Evolutionary conservation across 148 eudicot species (phyloP).

Genomic region (Gaultheria prostrata): DNA sequence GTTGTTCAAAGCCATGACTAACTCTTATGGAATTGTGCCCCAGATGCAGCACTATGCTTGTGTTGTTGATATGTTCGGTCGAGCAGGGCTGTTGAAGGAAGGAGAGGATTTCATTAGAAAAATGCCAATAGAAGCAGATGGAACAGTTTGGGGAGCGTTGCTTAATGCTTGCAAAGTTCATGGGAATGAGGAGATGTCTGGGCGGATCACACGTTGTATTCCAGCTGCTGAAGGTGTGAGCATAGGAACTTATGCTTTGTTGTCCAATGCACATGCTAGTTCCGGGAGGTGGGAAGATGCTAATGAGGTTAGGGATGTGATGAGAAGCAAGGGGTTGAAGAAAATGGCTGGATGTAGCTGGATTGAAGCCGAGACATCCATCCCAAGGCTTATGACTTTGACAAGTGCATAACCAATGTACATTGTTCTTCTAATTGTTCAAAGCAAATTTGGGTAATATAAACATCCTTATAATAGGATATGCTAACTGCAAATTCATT

Average conservation of each 20-base stretch:
- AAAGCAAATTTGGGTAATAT: too few relatives aligned
- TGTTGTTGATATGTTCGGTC: slow-evolving; percentile 25
- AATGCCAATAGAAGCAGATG: slow-evolving; percentile 26
- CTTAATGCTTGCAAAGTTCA: slow-evolving; percentile 26
- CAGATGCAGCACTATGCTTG: slow-evolving; percentile 25
- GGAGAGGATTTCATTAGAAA: slow-evolving; percentile 23
- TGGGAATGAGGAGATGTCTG: slow-evolving; percentile 26
- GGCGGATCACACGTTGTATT: slow-evolving; percentile 9
- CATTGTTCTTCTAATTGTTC: background rate
- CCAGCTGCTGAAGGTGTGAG: slow-evolving; percentile 18
- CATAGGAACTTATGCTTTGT: slow-evolving; percentile 22
- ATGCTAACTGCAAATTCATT: background rate
- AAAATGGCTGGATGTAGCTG: slow-evolving; percentile 26
- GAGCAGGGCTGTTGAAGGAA: slow-evolving; percentile 28
- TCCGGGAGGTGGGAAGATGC: slow-evolving; percentile 27
- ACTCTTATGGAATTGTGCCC: slow-evolving; percentile 18
- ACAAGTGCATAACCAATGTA: background rate
- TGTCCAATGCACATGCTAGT: slow-evolving; percentile 22
- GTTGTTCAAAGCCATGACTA: slow-evolving; percentile 27
- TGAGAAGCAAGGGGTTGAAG: slow-evolving; percentile 21
- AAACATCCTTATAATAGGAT: background rate
- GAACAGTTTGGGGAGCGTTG: slow-evolving; percentile 28
- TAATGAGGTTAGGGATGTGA: slow-evolving; percentile 21
- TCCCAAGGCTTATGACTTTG: background rate
- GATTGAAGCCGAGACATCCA: slow-evolving; percentile 16